These are phyloP conservation scores for Neoarthrinium moseri DNA, from an alignment of 2,329 filamentous ascomycete genomes.

Conservation along the genomic window DNA sequence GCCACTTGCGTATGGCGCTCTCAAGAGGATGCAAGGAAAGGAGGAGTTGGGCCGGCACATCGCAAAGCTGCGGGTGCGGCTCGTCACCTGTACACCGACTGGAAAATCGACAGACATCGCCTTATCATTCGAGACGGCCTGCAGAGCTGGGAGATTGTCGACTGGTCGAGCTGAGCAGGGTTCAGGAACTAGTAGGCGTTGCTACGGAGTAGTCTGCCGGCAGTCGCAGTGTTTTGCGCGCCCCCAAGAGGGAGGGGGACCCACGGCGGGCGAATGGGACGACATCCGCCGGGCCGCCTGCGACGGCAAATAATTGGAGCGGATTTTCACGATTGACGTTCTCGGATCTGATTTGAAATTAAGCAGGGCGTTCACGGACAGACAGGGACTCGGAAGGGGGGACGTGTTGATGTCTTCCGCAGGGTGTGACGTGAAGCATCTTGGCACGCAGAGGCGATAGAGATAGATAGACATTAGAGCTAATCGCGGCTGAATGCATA, in stretches of 20 bases:
- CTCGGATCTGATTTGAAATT: neutral
- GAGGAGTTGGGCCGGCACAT: constrained; percentile 59
- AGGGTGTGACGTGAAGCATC: neutral
- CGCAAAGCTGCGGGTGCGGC: constrained; percentile 64
- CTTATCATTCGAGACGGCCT: constrained; percentile 67
- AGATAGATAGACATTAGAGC: constrained; percentile 1
- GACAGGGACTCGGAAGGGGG: too few species aligned
- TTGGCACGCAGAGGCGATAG: neutral
- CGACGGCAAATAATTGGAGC: constrained; percentile 10
- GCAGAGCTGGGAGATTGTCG: constrained; percentile 60
- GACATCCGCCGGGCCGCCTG: too few species aligned
- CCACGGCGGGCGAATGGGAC: too few species aligned
- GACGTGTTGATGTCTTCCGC: too few species aligned
- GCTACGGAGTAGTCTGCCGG: too few species aligned
- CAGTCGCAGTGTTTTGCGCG: too few species aligned
- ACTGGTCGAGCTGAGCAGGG: constrained; percentile 47
- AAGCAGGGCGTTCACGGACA: constrained; percentile 1
- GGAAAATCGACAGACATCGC: constrained; percentile 68
- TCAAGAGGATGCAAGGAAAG: constrained; percentile 56
- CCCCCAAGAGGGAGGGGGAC: too few species aligned
- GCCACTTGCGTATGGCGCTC: constrained; percentile 75
- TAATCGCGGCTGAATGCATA: neutral
- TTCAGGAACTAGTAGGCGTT: too few species aligned
- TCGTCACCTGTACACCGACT: constrained; percentile 63
- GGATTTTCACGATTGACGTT: too few species aligned